Percentiles rank a stretch among this genome's conserved stretches.
These are phyloP conservation scores for Telopea speciosissima DNA, from an alignment of 177 flowering plant genomes.

Conservation along the genomic window DNA sequence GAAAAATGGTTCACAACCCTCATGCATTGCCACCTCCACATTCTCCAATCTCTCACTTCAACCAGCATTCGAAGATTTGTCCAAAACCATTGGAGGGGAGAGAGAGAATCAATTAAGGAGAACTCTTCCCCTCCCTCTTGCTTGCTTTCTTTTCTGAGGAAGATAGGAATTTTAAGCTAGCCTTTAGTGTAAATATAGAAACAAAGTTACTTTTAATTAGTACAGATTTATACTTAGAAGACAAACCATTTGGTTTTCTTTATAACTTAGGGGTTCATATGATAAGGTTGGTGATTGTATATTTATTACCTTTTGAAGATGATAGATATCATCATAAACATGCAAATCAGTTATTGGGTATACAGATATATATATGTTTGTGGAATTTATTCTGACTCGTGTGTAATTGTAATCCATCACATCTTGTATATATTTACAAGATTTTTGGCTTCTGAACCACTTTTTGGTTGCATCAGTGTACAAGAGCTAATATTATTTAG, in stretches of 20 bases:
- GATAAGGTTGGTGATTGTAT: conserved; percentile 23
- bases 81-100: conserved; percentile 4
- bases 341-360: conserved; percentile 14
- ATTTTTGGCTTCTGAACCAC: no score
- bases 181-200: conserved; percentile 14
- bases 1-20: conserved; percentile 7
- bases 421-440: no score
- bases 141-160: conserved; percentile 6
- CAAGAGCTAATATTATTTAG: no score
- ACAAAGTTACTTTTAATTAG: conserved; percentile 1
- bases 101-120: not conserved
- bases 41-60: not conserved
- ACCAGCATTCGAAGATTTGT: not conserved
- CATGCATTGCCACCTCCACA: not conserved
- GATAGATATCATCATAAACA: conserved; percentile 11
- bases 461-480: no score
- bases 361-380: not conserved
- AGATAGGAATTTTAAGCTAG: not conserved
- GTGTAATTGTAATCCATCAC: not conserved
- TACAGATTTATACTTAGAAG: conserved; percentile 13
- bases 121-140: not conserved
- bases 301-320: conserved; percentile 12
- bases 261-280: conserved; percentile 11
- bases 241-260: conserved; percentile 2
- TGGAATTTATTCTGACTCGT: not conserved